Percentiles rank a stretch among this genome's conserved stretches.
Evolutionary conservation across 2,329 filamentous ascomycete genomes (phyloP).

Genomic region (Colletotrichum abscissum): DNA sequence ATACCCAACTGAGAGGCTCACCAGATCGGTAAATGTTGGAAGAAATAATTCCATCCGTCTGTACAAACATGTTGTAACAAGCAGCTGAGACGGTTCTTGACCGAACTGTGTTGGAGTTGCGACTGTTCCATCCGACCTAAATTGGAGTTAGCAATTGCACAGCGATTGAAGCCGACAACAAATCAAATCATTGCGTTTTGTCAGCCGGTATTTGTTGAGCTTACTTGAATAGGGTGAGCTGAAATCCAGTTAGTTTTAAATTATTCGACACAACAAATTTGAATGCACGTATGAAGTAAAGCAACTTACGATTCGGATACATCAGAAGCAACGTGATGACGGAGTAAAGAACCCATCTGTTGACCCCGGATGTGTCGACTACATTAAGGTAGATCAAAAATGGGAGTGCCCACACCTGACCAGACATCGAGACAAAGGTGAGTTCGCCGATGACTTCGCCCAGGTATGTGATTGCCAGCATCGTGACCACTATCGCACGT

Average conservation of each 20-base stretch:
- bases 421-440: constrained; percentile 55
- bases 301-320: constrained; percentile 44
- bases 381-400: constrained; percentile 63
- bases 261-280: constrained; percentile 48
- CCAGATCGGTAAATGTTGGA: constrained; percentile 53
- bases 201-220: not conserved
- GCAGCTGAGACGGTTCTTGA: constrained; percentile 71
- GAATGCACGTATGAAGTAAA: not conserved
- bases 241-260: constrained; percentile 41
- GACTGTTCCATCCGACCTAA: constrained; percentile 55
- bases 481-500: constrained; percentile 47
- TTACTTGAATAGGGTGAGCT: constrained; percentile 56
- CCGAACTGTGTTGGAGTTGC: constrained; percentile 71
- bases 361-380: constrained; percentile 42
- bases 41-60: constrained; percentile 53
- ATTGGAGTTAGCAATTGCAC: not conserved
- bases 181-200: too few species aligned
- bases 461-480: constrained; percentile 58
- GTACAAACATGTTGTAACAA: constrained; percentile 69
- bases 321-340: constrained; percentile 49
- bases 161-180: not conserved
- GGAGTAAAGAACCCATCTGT: constrained; percentile 48
- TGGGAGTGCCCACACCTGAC: constrained; percentile 70
- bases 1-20: constrained; percentile 25
- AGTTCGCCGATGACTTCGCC: constrained; percentile 61